phyloP scores from a whole-genome alignment of 441 rosid species.

The Adansonia gregorii region DNA sequence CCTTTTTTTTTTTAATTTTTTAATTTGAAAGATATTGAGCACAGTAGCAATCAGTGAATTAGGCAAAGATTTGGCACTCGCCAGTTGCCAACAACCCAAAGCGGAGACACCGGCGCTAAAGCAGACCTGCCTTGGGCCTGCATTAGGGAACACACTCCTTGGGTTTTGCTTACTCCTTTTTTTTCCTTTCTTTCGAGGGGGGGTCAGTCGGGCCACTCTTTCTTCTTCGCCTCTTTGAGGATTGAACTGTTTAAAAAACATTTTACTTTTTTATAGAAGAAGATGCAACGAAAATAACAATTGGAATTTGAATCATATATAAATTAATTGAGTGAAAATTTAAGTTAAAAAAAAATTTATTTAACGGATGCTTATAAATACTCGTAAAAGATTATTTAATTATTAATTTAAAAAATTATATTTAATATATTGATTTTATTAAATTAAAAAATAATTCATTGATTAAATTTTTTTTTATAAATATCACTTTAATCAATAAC shows the following conservation, averaged over 20 bases:
- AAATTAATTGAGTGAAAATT: no score
- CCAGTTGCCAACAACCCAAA: conserved; percentile 32
- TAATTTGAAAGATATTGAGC: background rate
- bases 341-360: no score
- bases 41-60: conserved; percentile 25
- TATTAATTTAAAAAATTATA: no score
- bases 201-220: background rate
- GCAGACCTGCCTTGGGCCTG: conserved; percentile 61
- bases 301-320: no score
- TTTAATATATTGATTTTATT: no score
- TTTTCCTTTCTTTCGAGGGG: background rate
- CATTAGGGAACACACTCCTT: conserved; percentile 62
- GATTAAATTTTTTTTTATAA: no score
- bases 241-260: conserved; percentile 38
- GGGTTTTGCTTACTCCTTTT: conserved; percentile 40
- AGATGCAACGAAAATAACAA: no score
- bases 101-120: conserved; percentile 84
- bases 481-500: no score
- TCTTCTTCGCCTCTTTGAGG: conserved; percentile 25
- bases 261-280: conserved; percentile 30
- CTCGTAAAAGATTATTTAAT: no score
- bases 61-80: conserved; percentile 28
- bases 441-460: no score
- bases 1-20: background rate
- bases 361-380: no score